Conservation (phyloP, 2,329 filamentous ascomycete species). For the Trichoderma oligosporum region DNA sequence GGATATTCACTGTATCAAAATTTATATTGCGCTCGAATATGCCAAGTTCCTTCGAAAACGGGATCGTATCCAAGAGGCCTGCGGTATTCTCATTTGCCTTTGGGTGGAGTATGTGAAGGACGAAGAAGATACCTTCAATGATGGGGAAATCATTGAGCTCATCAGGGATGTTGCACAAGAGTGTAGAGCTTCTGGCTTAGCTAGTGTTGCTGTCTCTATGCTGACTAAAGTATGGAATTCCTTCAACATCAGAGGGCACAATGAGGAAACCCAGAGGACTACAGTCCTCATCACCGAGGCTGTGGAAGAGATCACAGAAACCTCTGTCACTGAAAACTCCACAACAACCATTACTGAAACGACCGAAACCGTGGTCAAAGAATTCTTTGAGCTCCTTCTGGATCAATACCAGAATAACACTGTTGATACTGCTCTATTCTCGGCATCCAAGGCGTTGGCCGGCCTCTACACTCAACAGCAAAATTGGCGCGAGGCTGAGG, state of each 20-base stretch:
- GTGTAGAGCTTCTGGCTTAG: constrained; percentile 34
- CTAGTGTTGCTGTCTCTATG: constrained; percentile 33
- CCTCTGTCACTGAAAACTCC: constrained; percentile 32
- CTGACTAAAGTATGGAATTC: constrained; percentile 38
- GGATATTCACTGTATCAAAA: constrained; percentile 36
- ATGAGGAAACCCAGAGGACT: constrained; percentile 34
- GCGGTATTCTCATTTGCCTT: constrained; percentile 38
- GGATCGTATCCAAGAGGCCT: constrained; percentile 35
- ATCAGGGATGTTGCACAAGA: constrained; percentile 35
- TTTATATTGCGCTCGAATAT: constrained; percentile 39
- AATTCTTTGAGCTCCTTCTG: constrained; percentile 37
- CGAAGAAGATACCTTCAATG: constrained; percentile 31
- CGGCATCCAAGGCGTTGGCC: constrained; percentile 34
- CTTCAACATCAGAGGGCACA: constrained; percentile 35
- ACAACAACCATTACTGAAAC: constrained; percentile 27
- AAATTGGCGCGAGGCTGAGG: constrained; percentile 37
- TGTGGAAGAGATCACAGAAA: constrained; percentile 38
- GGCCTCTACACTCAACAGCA: constrained; percentile 31
- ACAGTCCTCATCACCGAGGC: constrained; percentile 38
- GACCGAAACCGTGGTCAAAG: constrained; percentile 34
- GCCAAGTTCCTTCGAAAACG: constrained; percentile 32
- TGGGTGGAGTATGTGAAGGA: constrained; percentile 36
- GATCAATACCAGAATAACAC: constrained; percentile 34
- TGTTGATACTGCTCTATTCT: constrained; percentile 35
- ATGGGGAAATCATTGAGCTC: constrained; percentile 32